Evolutionary conservation across 768 basidiomycete genomes (phyloP).

Genomic region (Suillus lakei): DNA sequence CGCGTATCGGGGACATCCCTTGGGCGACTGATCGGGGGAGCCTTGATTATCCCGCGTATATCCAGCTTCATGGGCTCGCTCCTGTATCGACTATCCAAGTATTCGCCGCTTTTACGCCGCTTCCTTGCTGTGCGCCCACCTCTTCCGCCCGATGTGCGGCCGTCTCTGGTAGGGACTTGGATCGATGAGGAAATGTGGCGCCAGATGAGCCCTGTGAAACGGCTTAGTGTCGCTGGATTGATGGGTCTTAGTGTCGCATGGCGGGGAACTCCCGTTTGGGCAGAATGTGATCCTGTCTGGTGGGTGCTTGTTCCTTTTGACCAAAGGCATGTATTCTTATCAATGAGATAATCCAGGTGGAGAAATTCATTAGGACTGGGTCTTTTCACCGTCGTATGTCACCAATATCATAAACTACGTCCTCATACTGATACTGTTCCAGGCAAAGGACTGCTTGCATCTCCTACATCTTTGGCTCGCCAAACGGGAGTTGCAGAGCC

Average conservation of each 20-base stretch:
- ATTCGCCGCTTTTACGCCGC: conserved; percentile 30
- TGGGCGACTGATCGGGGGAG: conserved; percentile 71
- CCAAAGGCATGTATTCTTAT: neutral
- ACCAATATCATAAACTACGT: neutral
- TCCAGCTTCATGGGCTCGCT: conserved; percentile 67
- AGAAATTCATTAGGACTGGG: conserved; percentile 73
- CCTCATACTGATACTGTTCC: neutral
- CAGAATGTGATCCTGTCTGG: conserved; percentile 77
- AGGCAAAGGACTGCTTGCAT: conserved; percentile 73
- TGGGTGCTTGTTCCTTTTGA: conserved; percentile 25
- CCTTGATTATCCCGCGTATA: conserved; percentile 69
- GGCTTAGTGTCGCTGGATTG: conserved; percentile 31
- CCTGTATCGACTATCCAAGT: conserved; percentile 56
- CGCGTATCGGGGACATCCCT: conserved; percentile 61
- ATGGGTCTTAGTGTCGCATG: conserved; percentile 53
- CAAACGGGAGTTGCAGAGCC: conserved; percentile 72
- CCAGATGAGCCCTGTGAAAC: conserved; percentile 24
- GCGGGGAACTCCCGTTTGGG: conserved; percentile 65
- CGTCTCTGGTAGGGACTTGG: conserved; percentile 21
- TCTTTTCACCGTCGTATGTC: conserved; percentile 64
- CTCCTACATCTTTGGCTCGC: conserved; percentile 71
- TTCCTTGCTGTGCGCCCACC: conserved; percentile 28
- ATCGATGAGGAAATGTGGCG: conserved; percentile 20
- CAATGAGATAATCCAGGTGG: conserved; percentile 47
- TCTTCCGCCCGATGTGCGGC: conserved; percentile 14